A percentile compares a stretch with the other conserved stretches of the same genome.
Conservation (phyloP, 805 yeast genomes). For the Scheffersomyces amazonensis region DNA sequence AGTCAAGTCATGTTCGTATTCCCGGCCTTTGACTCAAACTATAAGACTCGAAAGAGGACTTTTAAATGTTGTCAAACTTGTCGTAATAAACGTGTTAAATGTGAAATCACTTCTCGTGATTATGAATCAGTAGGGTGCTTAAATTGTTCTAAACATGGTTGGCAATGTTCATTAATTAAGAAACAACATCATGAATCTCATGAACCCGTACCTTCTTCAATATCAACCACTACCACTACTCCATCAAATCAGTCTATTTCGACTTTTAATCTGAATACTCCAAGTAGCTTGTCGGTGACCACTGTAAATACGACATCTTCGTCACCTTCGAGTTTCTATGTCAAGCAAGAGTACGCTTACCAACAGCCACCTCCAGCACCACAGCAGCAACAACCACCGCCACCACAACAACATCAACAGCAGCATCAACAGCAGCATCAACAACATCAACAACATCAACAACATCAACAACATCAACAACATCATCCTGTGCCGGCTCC, state of each 20-base stretch:
- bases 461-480: background rate
- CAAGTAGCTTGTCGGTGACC: background rate
- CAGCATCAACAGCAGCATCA: background rate
- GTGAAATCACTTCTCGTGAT: constrained; percentile 21
- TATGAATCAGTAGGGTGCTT: constrained; percentile 26
- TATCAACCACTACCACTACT: background rate
- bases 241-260: too few species aligned
- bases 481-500: too few species aligned
- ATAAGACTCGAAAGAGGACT: constrained; percentile 30
- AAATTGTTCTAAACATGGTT: constrained; percentile 20
- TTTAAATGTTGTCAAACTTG: constrained; percentile 32
- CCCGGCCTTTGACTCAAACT: constrained; percentile 33
- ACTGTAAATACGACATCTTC: background rate
- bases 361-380: background rate
- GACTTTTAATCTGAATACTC: background rate
- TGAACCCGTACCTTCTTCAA: background rate
- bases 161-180: constrained; percentile 22
- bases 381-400: background rate
- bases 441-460: background rate
- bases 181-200: too few species aligned
- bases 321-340: background rate
- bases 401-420: background rate
- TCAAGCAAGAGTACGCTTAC: background rate
- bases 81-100: constrained; percentile 24
- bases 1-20: constrained; percentile 36